Evolutionary conservation across 2,329 filamentous ascomycete genomes (phyloP).

Genomic region (Aspergillus floridensis): DNA sequence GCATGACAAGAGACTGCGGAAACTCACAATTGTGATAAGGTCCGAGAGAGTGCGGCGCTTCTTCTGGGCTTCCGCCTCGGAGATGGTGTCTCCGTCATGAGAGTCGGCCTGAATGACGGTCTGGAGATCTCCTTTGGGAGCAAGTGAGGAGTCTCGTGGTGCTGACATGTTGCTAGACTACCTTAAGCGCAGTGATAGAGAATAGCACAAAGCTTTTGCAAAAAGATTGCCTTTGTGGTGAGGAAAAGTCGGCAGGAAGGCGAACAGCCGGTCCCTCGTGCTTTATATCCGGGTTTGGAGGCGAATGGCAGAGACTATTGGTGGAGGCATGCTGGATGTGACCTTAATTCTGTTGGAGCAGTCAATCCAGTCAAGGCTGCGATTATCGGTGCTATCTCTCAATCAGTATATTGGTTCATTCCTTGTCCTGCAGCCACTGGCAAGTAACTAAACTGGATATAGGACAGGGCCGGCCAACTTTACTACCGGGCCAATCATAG

Average conservation of each 20-base stretch:
- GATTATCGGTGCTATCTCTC: not conserved
- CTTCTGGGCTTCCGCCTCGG: not conserved
- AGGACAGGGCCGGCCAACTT: not conserved
- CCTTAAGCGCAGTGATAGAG: too few relatives aligned
- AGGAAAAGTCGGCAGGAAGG: not conserved
- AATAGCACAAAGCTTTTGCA: too few relatives aligned
- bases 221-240: too few relatives aligned
- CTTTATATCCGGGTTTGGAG: not conserved
- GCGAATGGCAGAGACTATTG: not conserved
- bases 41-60: not conserved
- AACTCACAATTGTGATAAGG: not conserved
- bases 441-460: not conserved
- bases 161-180: not conserved
- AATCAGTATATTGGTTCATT: not conserved
- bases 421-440: not conserved
- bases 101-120: not conserved
- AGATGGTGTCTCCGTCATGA: not conserved
- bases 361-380: not conserved
- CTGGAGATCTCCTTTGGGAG: not conserved
- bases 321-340: not conserved
- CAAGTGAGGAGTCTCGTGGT: not conserved
- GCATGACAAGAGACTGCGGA: not conserved
- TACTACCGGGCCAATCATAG: not conserved
- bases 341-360: not conserved
- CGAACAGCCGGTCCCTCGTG: not conserved